phyloP scores from a whole-genome alignment of 2,329 filamentous ascomycete species.

The Hypoxylon sp. region DNA sequence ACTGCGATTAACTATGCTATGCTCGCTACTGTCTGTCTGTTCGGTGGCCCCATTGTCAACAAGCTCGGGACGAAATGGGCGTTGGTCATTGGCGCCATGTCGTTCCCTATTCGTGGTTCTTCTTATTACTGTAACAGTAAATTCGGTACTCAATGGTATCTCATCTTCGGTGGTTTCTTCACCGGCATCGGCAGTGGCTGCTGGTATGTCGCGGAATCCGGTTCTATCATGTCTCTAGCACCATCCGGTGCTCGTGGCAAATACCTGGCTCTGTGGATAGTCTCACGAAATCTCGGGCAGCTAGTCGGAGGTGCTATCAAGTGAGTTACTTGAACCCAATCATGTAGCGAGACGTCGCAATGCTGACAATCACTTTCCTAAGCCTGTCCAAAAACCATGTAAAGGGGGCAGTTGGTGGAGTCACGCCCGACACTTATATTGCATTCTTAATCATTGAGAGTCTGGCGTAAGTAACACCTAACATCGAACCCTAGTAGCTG shows the following conservation, averaged over 20 bases:
- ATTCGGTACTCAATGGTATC: constrained; percentile 64
- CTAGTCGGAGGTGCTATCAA: constrained; percentile 64
- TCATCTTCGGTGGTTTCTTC: constrained; percentile 59
- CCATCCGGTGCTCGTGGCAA: constrained; percentile 63
- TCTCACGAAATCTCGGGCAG: constrained; percentile 63
- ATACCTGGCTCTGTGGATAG: constrained; percentile 65
- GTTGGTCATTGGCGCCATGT: constrained; percentile 59
- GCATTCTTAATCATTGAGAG: constrained; percentile 64
- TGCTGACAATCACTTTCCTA: constrained; percentile 12
- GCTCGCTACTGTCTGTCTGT: constrained; percentile 57
- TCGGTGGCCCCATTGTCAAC: constrained; percentile 63
- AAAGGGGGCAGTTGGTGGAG: constrained; percentile 57
- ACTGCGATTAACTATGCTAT: constrained; percentile 51
- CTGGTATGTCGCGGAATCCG: constrained; percentile 66
- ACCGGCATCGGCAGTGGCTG: constrained; percentile 60
- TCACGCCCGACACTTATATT: constrained; percentile 62
- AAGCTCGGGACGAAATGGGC: constrained; percentile 64
- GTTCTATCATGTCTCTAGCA: constrained; percentile 64
- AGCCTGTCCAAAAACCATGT: constrained; percentile 58
- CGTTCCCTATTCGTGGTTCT: constrained; percentile 63
- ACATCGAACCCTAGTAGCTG: not conserved
- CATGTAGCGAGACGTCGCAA: not conserved
- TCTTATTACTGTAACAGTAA: constrained; percentile 66
- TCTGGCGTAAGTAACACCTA: constrained; percentile 56
- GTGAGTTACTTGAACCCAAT: constrained; percentile 48